Evolutionary conservation across 2,329 filamentous ascomycete species (phyloP), one percentile per base, ranked within the genome.

Genomic region (Cryoendolithus antarcticus): DNA sequence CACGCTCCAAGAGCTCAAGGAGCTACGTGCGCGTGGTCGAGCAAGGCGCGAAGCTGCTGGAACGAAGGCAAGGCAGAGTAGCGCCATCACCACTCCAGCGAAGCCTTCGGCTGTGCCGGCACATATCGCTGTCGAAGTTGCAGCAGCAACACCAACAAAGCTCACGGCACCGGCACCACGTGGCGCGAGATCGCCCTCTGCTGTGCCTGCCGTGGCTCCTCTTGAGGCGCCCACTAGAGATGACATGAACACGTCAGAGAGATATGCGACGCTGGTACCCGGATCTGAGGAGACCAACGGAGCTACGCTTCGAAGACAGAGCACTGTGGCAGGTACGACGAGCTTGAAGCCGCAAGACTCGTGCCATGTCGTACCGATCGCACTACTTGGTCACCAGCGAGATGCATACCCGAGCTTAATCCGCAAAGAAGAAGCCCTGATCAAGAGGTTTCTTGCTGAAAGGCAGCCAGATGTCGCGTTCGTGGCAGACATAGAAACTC

Each of bases 201-300:
- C 48, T 8, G 48, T 61, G 4, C 56, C 58, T 11, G 53, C 56
- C 13, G 46, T 49, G 1, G 49, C 53, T 37, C 47, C 50, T 3
- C 30, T 46, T 1, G 46, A 49, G 0, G 41, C 35, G 2, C 45
- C 52, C 7, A 54, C 56, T 1, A 45, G 45, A 32, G 56, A 60
- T 30, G 55, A 60, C 32, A 52, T 54, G 49, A 55, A 49, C 19
- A 57, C 55, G 2, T 57, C 55, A 8, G 57, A 55, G 34, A 48
- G 56, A 12, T 59, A 56, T 34, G 48, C 53, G 34, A 59, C 56
- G 4, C 43, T 60, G 1, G 24, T 60, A 1, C 57, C 57, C 21
- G 50, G 52, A 34, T 31, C 39, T 2, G 41, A 39, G 12, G 39
- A 39, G 6, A 41, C 33, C 9, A 35, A 41, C 13, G 33, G 37